A percentile compares a stretch with the other conserved stretches of the same genome.
Conservation (phyloP, 805 yeast genomes). For the Diddensiella santjacobensis region DNA sequence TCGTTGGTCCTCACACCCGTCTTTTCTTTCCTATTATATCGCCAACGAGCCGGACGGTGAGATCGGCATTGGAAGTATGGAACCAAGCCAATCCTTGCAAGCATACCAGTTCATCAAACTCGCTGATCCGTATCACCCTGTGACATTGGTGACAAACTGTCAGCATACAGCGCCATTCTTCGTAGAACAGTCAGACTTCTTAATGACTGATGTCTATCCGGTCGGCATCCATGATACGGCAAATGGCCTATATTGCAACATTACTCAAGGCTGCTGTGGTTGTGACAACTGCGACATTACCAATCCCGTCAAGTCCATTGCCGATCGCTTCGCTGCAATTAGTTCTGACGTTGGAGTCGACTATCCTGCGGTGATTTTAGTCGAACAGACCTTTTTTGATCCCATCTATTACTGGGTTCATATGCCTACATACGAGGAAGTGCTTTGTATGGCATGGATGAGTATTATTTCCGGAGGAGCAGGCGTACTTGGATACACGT, state of each 20-base stretch:
- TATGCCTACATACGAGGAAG: slow-evolving; percentile 14
- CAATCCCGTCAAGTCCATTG: slow-evolving; percentile 10
- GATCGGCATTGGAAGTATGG: slow-evolving; percentile 14
- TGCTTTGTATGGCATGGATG: slow-evolving; percentile 13
- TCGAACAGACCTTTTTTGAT: slow-evolving; percentile 16
- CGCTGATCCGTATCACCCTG: slow-evolving; percentile 15
- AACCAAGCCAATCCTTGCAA: slow-evolving; percentile 6
- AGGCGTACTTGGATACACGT: slow-evolving; percentile 16
- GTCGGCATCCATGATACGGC: slow-evolving; percentile 10
- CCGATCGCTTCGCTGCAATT: slow-evolving; percentile 9
- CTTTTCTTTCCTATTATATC: slow-evolving; percentile 13
- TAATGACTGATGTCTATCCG: slow-evolving; percentile 15
- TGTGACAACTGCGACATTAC: slow-evolving; percentile 13
- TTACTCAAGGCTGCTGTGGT: slow-evolving; percentile 16
- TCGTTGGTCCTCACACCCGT: slow-evolving; percentile 9
- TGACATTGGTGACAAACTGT: slow-evolving; percentile 13
- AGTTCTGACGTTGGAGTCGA: slow-evolving; percentile 10
- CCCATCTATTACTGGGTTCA: slow-evolving; percentile 10
- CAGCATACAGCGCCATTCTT: slow-evolving; percentile 11
- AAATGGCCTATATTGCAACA: slow-evolving; percentile 12
- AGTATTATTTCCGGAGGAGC: slow-evolving; percentile 12
- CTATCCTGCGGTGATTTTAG: slow-evolving; percentile 14
- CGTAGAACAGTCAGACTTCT: slow-evolving; percentile 8
- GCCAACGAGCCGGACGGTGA: slow-evolving; percentile 17
- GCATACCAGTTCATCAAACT: slow-evolving; percentile 13